Evolutionary conservation across 177 flowering plant genomes (phyloP).

Genomic region (Vitis hybrid): DNA sequence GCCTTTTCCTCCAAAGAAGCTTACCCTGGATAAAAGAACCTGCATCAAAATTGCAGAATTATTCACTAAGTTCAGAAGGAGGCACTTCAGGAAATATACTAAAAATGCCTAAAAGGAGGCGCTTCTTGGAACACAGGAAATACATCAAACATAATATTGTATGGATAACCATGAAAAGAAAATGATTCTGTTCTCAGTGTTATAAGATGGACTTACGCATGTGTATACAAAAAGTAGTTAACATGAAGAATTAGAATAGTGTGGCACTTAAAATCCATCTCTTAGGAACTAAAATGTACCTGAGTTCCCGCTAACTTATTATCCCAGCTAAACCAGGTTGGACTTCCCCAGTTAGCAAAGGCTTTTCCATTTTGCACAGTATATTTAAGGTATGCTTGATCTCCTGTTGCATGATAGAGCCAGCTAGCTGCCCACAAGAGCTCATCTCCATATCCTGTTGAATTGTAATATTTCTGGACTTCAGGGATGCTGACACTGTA

Average conservation of each 20-base stretch:
- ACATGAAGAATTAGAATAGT: background rate
- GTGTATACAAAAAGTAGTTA: background rate
- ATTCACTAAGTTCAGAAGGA: conserved; percentile 1
- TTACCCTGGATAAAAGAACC: conserved; percentile 83
- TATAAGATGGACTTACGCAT: background rate
- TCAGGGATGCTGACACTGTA: conserved; percentile 75
- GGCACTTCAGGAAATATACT: background rate
- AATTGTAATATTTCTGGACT: conserved; percentile 67
- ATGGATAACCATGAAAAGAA: too few relatives aligned
- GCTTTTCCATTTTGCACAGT: conserved; percentile 54
- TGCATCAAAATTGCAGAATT: conserved; percentile 32
- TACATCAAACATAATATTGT: too few relatives aligned
- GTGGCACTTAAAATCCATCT: background rate
- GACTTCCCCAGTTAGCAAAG: conserved; percentile 69
- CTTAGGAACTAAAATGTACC: conserved; percentile 34
- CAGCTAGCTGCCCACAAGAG: conserved; percentile 96
- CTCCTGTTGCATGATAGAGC: conserved; percentile 89
- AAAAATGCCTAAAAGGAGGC: too few relatives aligned
- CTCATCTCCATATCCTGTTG: conserved; percentile 89
- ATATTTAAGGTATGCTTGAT: conserved; percentile 57
- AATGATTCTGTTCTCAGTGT: too few relatives aligned
- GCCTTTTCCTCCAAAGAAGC: conserved; percentile 58
- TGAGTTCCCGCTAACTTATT: conserved; percentile 91
- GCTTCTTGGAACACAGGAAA: too few relatives aligned
- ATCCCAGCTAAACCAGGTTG: conserved; percentile 98